These are phyloP conservation scores for Hericium coralloides DNA, from an alignment of 768 basidiomycete species.

Conservation along the genomic window DNA sequence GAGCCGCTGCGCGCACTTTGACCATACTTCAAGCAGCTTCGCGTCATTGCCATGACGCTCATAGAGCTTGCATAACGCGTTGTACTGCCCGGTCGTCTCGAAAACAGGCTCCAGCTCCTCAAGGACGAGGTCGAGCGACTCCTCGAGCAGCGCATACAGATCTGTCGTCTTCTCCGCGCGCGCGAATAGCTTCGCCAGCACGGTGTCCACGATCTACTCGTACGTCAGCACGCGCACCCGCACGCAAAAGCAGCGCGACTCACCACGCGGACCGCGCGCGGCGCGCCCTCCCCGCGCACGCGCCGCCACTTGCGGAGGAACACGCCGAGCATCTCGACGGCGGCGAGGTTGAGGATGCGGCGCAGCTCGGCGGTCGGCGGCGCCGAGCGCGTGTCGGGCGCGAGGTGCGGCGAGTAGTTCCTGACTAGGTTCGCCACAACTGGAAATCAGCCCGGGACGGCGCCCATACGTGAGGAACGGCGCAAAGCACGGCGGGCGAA, in stretches of 20 bases:
- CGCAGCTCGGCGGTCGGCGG: constrained; percentile 64
- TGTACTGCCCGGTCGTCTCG: constrained; percentile 41
- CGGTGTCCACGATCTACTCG: constrained; percentile 68
- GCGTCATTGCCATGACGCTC: constrained; percentile 43
- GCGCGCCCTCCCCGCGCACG: constrained; percentile 30
- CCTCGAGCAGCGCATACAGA: constrained; percentile 47
- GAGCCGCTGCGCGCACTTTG: constrained; percentile 39
- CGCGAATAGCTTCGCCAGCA: constrained; percentile 67
- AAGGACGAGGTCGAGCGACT: constrained; percentile 43
- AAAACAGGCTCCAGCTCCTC: constrained; percentile 57
- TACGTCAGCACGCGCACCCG: not conserved
- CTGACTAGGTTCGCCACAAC: constrained; percentile 84
- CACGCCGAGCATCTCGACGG: constrained; percentile 65
- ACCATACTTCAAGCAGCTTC: constrained; percentile 60
- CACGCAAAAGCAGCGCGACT: not conserved
- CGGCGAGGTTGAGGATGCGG: constrained; percentile 52
- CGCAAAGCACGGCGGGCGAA: constrained; percentile 15
- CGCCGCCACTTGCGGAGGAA: constrained; percentile 57
- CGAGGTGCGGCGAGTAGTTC: constrained; percentile 85
- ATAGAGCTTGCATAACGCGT: constrained; percentile 54
- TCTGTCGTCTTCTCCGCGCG: constrained; percentile 52
- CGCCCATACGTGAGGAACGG: constrained; percentile 21
- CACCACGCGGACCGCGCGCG: constrained; percentile 15
- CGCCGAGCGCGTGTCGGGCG: constrained; percentile 57
- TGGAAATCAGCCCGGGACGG: constrained; percentile 59